phyloP scores from a whole-genome alignment of 176 grass and related monocot genomes.

The Rhynchospora tenuis region DNA sequence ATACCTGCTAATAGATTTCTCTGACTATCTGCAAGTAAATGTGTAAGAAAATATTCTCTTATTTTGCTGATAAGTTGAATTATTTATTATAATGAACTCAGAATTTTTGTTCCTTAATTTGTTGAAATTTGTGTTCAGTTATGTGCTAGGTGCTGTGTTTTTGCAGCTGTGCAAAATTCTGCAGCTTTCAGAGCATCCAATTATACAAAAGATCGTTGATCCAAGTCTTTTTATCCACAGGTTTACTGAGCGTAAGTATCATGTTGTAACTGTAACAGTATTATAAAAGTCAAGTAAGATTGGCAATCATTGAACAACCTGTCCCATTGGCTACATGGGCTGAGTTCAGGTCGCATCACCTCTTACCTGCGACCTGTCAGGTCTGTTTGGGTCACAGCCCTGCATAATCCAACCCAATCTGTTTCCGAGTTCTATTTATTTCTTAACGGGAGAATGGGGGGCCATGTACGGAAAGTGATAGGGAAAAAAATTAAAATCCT shows the following conservation, averaged over 20 bases:
- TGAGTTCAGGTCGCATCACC: too few relatives aligned
- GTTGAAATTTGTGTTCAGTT: conserved; percentile 49
- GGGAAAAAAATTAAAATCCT: too few relatives aligned
- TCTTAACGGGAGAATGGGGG: too few relatives aligned
- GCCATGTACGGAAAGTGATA: too few relatives aligned
- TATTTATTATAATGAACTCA: neutral
- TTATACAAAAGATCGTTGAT: conserved; percentile 84
- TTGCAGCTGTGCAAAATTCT: conserved; percentile 83
- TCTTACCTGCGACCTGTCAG: too few relatives aligned
- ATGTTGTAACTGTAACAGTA: neutral
- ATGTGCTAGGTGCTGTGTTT: conserved; percentile 90
- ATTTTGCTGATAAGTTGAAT: conserved; percentile 11
- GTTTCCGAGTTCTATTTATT: too few relatives aligned
- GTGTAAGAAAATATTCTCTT: conserved; percentile 47
- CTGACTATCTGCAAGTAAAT: conserved; percentile 76
- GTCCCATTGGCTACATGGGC: neutral
- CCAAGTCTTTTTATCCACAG: conserved; percentile 97
- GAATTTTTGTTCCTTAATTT: conserved; percentile 13
- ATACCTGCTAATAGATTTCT: conserved; percentile 96
- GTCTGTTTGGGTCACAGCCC: too few relatives aligned
- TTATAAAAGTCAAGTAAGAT: neutral
- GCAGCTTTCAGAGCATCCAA: conserved; percentile 57
- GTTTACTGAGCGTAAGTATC: conserved; percentile 80
- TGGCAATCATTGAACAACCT: neutral
- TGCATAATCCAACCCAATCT: too few relatives aligned